Base-by-base conservation (phyloP, 1,284 basidiomycete genomes). In the Clitocybe nebularis region DNA sequence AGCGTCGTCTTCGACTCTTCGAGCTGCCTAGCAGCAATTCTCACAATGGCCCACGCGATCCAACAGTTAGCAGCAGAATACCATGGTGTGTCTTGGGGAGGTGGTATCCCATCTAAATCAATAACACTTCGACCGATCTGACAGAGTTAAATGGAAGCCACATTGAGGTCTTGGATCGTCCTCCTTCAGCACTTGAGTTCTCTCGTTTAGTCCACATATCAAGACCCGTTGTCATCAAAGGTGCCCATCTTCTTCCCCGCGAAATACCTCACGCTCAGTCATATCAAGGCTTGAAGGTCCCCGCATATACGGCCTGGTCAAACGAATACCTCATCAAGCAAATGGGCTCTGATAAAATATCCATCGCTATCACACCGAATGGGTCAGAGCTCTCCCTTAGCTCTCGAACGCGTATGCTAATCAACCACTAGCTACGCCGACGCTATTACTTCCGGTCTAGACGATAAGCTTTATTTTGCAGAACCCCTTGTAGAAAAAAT, bases 291-390 rank as follows among this genome's bases (percentile, higher is more conserved):
- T 52, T 74, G 54, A 48, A 71, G 39, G 51, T 69, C 37, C 63
- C 69, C 16, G 69, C 74, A 25, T 54, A 54, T 16, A 46, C 53
- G 25, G 63, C 63, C 25, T 91, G 88, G 89, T 69, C 75, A 5
- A 68, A 86, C 55, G 65, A 75, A 33, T 88, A 86, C 58, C 72
- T 92, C 5, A 53, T 65, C 2, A 50, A 68, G 5, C 62, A 63
- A 36, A 78, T 88, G 71, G 79, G 72, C 1, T 67, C 78, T 11
- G 61, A 58, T 28, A 44, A 53, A 24, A 71, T 94, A 16, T 83
- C 84, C 1, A 79, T 95, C 20, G 89, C 91, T 0, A 74, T 87
- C 19, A 93, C 91, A 1, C 89, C 92, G 0, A 76, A 89, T 50
- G 92, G 92, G 89, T 90, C 53, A 52, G 72, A 45, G 16, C 32